A percentile compares a stretch with the other conserved stretches of the same genome.
phyloP scores from a whole-genome alignment of 139 green algal genomes.

The Coelastrella sp. region DNA sequence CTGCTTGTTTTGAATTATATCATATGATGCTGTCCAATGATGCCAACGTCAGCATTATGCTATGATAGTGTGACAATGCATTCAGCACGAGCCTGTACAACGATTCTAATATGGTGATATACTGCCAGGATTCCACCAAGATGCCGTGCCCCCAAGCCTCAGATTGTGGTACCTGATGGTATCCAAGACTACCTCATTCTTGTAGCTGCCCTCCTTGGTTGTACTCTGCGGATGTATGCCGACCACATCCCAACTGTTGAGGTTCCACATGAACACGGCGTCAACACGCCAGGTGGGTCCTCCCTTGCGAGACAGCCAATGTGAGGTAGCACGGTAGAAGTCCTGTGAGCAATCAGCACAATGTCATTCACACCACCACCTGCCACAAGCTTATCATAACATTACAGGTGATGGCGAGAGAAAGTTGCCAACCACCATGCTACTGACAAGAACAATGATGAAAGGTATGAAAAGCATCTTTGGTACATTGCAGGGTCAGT shows the following conservation, averaged over 20 bases:
- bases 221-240: slow-evolving; percentile 59
- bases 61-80: too few relatives aligned
- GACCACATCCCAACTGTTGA: slow-evolving; percentile 59
- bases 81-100: too few relatives aligned
- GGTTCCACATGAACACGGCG: slow-evolving; percentile 57
- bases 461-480: too few relatives aligned
- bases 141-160: neutral
- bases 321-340: slow-evolving; percentile 47
- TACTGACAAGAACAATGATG: too few relatives aligned
- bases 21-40: too few relatives aligned
- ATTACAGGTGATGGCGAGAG: neutral
- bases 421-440: neutral
- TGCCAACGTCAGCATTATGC: too few relatives aligned
- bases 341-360: neutral
- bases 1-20: too few relatives aligned
- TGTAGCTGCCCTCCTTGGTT: slow-evolving; percentile 57
- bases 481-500: too few relatives aligned
- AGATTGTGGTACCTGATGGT: slow-evolving; percentile 62
- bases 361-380: neutral
- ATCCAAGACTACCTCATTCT: slow-evolving; percentile 14
- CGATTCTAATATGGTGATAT: neutral
- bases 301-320: slow-evolving; percentile 51
- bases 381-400: neutral
- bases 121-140: neutral
- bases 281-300: slow-evolving; percentile 55